Percentiles rank a stretch among this genome's conserved stretches.
Conservation (phyloP, 805 yeast genomes). For the Wickerhamomyces mucosus region DNA sequence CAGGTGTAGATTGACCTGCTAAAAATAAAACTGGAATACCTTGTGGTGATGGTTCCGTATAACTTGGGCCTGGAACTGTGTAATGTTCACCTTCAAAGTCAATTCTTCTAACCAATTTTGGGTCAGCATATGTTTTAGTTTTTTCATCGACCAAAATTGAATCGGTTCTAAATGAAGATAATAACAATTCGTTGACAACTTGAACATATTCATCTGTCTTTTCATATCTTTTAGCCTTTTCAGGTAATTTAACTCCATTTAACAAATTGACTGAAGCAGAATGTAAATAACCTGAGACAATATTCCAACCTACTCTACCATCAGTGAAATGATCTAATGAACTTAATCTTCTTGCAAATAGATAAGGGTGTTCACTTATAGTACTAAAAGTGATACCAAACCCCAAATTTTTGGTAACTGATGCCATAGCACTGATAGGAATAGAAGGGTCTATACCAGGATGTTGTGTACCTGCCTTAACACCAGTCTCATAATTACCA, state of each 20-base stretch:
- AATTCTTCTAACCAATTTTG: conserved; percentile 26
- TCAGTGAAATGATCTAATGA: conserved; percentile 31
- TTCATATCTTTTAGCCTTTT: conserved; percentile 27
- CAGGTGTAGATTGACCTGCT: conserved; percentile 34
- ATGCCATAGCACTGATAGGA: conserved; percentile 31
- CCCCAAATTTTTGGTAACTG: conserved; percentile 27
- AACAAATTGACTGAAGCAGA: conserved; percentile 28
- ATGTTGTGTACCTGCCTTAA: conserved; percentile 21
- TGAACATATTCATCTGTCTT: conserved; percentile 30
- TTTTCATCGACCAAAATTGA: conserved; percentile 11
- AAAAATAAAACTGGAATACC: conserved; percentile 34
- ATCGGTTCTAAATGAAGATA: conserved; percentile 30
- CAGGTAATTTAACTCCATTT: conserved; percentile 24
- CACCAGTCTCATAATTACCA: conserved; percentile 7
- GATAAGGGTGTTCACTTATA: conserved; percentile 31
- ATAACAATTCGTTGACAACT: conserved; percentile 26
- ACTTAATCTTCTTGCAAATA: conserved; percentile 28
- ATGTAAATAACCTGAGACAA: conserved; percentile 30
- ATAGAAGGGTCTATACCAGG: conserved; percentile 32
- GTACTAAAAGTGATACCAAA: conserved; percentile 33
- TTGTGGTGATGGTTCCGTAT: conserved; percentile 34
- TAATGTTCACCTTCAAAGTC: conserved; percentile 30
- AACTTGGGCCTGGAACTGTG: conserved; percentile 31
- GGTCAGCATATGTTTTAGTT: conserved; percentile 24
- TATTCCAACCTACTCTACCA: conserved; percentile 36